These are phyloP conservation scores for Cladosporium sphaerospermum DNA, from an alignment of 2,329 filamentous ascomycete genomes.

Conservation along the genomic window DNA sequence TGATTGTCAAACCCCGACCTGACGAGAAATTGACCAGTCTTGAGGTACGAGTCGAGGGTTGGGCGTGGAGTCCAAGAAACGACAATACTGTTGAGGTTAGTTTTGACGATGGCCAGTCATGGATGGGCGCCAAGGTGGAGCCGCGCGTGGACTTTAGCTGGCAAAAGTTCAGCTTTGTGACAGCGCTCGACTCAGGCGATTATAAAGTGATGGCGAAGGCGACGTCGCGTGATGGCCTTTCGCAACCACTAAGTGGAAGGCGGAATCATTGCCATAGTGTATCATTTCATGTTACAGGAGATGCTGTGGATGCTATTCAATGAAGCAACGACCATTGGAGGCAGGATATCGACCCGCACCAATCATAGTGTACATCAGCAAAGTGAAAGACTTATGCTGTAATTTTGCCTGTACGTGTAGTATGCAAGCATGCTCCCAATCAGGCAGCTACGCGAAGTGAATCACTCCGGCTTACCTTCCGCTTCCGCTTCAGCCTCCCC, in stretches of 20 bases:
- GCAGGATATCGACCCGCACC: no score
- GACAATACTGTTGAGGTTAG: constrained; percentile 21
- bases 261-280: constrained; percentile 24
- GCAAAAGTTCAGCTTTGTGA: constrained; percentile 13
- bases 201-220: constrained; percentile 15
- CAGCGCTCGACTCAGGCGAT: constrained; percentile 7
- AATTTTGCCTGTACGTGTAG: no score
- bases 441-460: no score
- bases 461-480: no score
- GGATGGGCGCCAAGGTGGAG: constrained; percentile 9
- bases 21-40: constrained; percentile 6
- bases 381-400: no score
- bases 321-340: background rate
- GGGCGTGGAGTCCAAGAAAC: constrained; percentile 25
- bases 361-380: no score
- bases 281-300: constrained; percentile 13
- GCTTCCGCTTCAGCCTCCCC: background rate
- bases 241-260: constrained; percentile 20
- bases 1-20: constrained; percentile 22
- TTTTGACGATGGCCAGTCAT: constrained; percentile 15
- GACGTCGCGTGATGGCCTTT: constrained; percentile 11
- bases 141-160: constrained; percentile 15
- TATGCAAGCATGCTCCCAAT: no score
- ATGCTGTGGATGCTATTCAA: background rate
- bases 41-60: constrained; percentile 18